Evolutionary conservation across 2,329 filamentous ascomycete species (phyloP), one percentile per base, ranked within the genome.

Genomic region (Nemania sp.): DNA sequence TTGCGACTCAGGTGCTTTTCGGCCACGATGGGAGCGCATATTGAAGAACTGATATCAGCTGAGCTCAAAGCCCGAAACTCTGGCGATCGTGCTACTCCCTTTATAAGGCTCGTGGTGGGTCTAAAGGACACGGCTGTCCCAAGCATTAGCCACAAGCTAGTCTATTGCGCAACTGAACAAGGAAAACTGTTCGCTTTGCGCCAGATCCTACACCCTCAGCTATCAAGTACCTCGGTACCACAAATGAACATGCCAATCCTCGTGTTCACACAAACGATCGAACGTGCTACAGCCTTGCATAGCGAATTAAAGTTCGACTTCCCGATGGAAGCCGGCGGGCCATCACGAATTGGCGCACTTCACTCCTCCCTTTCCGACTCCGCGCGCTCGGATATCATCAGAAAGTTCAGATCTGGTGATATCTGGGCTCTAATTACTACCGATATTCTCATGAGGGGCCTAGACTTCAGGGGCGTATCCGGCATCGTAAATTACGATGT

Each of bases 401-500:
- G 90, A 49, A 85, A 86, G 17, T 97, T 99, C 77, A 86, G 94
- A 30, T 86, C 86, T 28, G 94, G 92, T 60, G 91, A 97, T 68
- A 87, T 97, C 57, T 99, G 94, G 94, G 86, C 97, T 6, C 80
- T 99, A 30, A 94, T 99, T 69, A 97, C 94, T 0, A 99, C 94
- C 0, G 94, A 99, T 68, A 82, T 99, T 6, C 79, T 99, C 9
- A 89, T 92, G 14, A 89, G 94, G 28, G 94, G 94, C 17, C 86
- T 99, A 34, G 94, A 99, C 72, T 97, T 99, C 75, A 86, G 89
- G 7, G 94, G 94, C 44, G 86, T 99, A 59, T 97, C 97, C 66
- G 91, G 92, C 40, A 92, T 99, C 0, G 89, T 99, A 46, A 99
- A 97, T 73, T 99, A 97, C 74, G 94, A 99, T 70, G 91, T 97